Evolutionary conservation across 495 filamentous ascomycete species (phyloP).

Genomic region (Neurospora cerealis): DNA sequence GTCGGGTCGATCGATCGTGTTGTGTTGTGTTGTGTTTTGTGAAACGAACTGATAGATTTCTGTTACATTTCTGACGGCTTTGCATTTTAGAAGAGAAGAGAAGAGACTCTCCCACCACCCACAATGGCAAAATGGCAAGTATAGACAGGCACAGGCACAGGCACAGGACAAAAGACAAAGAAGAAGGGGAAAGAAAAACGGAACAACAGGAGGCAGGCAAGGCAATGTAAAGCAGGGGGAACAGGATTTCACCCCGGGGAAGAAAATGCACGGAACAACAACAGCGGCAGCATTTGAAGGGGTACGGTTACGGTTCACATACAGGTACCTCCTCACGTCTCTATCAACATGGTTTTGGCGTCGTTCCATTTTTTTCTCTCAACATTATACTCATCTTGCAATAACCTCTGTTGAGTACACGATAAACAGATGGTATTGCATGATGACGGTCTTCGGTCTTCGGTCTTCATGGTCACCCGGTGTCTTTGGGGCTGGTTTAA

Average conservation of each 20-base stretch:
- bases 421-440: neutral
- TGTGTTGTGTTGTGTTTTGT: conserved; percentile 6
- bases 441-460: neutral
- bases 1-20: conserved; percentile 1
- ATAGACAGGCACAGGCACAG: neutral
- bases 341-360: neutral
- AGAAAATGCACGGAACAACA: neutral
- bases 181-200: neutral
- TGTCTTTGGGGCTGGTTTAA: neutral
- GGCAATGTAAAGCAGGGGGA: neutral
- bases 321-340: neutral
- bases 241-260: neutral
- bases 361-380: neutral
- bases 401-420: neutral
- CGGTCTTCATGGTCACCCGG: neutral
- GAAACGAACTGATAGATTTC: neutral
- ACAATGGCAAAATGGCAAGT: neutral
- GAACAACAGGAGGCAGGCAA: neutral
- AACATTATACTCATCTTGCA: neutral
- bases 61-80: conserved; percentile 1
- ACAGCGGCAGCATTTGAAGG: neutral
- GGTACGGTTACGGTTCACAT: neutral
- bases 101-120: neutral
- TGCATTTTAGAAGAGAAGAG: conserved; percentile 1
- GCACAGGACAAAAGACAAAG: neutral